Percentiles rank a stretch among this genome's conserved stretches.
These are phyloP conservation scores for Amaranthus hypochondriacus DNA, from an alignment of 148 eudicot genomes.

Conservation along the genomic window DNA sequence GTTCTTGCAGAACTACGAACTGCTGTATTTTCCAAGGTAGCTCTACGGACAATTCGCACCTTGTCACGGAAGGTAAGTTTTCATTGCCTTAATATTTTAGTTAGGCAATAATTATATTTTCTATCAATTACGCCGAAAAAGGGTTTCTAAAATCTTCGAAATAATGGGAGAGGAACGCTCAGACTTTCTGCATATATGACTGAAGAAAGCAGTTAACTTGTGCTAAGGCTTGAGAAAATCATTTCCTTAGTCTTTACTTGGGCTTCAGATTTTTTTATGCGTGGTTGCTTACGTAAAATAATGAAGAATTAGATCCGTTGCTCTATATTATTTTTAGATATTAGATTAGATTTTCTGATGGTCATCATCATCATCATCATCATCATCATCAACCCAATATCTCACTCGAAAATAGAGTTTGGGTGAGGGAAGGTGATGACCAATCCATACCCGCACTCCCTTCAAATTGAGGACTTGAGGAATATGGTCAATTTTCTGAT, in stretches of 20 bases:
- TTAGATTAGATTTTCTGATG: no score
- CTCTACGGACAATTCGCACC: constrained; percentile 80
- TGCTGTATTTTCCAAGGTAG: constrained; percentile 94
- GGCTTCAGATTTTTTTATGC: not conserved
- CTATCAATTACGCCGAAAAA: not conserved
- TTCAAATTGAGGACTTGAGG: no score
- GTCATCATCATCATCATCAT: no score
- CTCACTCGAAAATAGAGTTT: no score
- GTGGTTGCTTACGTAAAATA: no score
- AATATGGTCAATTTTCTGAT: no score
- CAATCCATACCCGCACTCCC: no score
- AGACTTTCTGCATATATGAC: not conserved
- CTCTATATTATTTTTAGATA: no score
- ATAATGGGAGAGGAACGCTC: not conserved
- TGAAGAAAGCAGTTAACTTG: not conserved
- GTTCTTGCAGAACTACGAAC: constrained; percentile 72
- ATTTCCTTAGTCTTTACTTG: not conserved
- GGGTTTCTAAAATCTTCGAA: no score
- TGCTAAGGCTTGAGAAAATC: not conserved
- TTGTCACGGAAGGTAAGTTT: constrained; percentile 74
- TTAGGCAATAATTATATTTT: not conserved
- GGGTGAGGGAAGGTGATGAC: no score
- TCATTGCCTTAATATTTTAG: not conserved
- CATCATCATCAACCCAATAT: no score
- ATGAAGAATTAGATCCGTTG: no score